Evolutionary conservation across 2,329 filamentous ascomycete genomes (phyloP).

Genomic region (Monosporascus cannonballus): DNA sequence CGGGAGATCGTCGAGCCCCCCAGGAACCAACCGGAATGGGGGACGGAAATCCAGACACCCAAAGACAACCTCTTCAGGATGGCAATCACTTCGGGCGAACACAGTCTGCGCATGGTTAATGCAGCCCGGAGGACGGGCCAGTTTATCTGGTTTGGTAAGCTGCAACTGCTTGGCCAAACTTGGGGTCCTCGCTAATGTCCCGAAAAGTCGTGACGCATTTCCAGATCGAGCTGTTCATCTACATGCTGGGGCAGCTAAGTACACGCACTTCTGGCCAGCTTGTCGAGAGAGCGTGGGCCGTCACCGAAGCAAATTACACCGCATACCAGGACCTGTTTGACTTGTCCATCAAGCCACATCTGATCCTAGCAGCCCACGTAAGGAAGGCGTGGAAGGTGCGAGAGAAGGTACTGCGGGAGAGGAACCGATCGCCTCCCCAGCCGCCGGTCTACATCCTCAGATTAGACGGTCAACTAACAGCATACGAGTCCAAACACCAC

Average conservation of each 20-base stretch:
- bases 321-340: constrained; percentile 47
- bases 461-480: constrained; percentile 37
- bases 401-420: constrained; percentile 33
- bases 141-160: constrained; percentile 50
- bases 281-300: constrained; percentile 48
- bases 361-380: constrained; percentile 39
- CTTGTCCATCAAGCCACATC: constrained; percentile 37
- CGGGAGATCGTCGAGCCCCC: constrained; percentile 41
- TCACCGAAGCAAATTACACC: constrained; percentile 39
- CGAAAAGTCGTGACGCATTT: constrained; percentile 36
- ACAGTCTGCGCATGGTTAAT: constrained; percentile 39
- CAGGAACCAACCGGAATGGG: constrained; percentile 41
- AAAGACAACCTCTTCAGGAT: constrained; percentile 52
- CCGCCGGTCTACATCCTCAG: constrained; percentile 40
- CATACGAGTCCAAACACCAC: constrained; percentile 28
- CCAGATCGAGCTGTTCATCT: constrained; percentile 50
- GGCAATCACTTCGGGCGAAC: constrained; percentile 41
- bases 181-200: constrained; percentile 4
- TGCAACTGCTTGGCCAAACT: constrained; percentile 4
- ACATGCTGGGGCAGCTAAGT: constrained; percentile 48
- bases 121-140: constrained; percentile 34
- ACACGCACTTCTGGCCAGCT: constrained; percentile 41
- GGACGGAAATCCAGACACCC: constrained; percentile 40
- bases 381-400: constrained; percentile 49
- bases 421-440: constrained; percentile 30